phyloP scores from a whole-genome alignment of 352 stramenopile genomes.

The Phytophthora melonis region DNA sequence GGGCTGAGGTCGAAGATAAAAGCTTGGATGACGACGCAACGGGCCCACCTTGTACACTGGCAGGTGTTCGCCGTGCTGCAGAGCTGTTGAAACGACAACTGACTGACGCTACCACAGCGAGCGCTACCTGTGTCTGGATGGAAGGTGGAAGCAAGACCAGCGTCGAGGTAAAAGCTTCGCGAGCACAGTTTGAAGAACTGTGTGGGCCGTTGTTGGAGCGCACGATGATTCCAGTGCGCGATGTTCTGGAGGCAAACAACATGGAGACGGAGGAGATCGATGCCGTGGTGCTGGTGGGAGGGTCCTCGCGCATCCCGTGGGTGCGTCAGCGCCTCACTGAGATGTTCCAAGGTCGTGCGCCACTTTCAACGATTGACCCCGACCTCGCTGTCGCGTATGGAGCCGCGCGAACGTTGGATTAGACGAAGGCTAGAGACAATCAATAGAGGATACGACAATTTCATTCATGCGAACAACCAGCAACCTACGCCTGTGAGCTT shows the following conservation, averaged over 20 bases:
- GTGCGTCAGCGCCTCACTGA: conserved; percentile 51
- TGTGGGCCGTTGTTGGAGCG: conserved; percentile 58
- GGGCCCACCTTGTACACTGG: conserved; percentile 60
- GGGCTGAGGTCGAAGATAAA: conserved; percentile 30
- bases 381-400: conserved; percentile 76
- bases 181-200: conserved; percentile 58
- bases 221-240: conserved; percentile 60
- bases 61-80: conserved; percentile 62
- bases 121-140: conserved; percentile 46
- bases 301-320: conserved; percentile 68
- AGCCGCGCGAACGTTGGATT: conserved; percentile 65
- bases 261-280: conserved; percentile 66
- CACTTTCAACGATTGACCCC: conserved; percentile 68
- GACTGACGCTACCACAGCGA: conserved; percentile 37
- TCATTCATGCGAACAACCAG: conserved; percentile 10
- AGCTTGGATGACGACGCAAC: conserved; percentile 27
- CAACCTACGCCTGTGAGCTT: neutral
- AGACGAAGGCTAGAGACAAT: conserved; percentile 16
- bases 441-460: conserved; percentile 25
- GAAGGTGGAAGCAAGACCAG: conserved; percentile 3
- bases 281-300: conserved; percentile 66
- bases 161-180: conserved; percentile 48
- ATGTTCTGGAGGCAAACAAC: conserved; percentile 65
- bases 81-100: conserved; percentile 68
- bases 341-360: conserved; percentile 58